phyloP scores from a whole-genome alignment of 75 land plant species.

The Chamaecyparis obtusa region DNA sequence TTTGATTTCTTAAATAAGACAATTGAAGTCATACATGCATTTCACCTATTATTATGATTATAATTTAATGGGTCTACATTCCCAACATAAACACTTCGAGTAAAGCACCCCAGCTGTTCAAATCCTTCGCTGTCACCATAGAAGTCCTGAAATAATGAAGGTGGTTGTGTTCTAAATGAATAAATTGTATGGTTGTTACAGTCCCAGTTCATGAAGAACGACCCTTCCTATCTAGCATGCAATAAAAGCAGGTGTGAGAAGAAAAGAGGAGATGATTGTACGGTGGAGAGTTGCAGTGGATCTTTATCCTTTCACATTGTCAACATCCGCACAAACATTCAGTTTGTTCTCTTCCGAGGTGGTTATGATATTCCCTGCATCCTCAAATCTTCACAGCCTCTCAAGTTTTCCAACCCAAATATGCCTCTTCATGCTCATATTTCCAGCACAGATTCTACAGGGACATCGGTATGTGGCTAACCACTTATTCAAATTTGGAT shows the following conservation, averaged over 20 bases:
- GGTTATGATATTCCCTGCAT: constrained; percentile 72
- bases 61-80: too few species aligned
- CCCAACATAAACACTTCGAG: too few species aligned
- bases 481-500: background rate
- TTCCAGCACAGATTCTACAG: constrained; percentile 64
- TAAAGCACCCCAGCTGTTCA: too few species aligned
- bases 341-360: constrained; percentile 68
- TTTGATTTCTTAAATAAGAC: too few species aligned
- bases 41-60: too few species aligned
- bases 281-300: constrained; percentile 46
- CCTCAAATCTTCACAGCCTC: constrained; percentile 26
- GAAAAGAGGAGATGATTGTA: constrained; percentile 19
- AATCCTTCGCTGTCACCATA: too few species aligned
- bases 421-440: constrained; percentile 75
- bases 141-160: background rate
- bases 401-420: constrained; percentile 59
- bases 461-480: constrained; percentile 44
- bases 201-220: constrained; percentile 60
- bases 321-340: constrained; percentile 76
- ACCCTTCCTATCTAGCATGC: constrained; percentile 64
- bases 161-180: background rate
- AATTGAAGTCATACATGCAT: too few species aligned
- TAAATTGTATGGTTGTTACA: constrained; percentile 21
- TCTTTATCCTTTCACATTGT: constrained; percentile 70
- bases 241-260: constrained; percentile 42